Evolutionary conservation across 768 basidiomycete genomes (phyloP).

Genomic region (Coprinopsis marcescibilis): DNA sequence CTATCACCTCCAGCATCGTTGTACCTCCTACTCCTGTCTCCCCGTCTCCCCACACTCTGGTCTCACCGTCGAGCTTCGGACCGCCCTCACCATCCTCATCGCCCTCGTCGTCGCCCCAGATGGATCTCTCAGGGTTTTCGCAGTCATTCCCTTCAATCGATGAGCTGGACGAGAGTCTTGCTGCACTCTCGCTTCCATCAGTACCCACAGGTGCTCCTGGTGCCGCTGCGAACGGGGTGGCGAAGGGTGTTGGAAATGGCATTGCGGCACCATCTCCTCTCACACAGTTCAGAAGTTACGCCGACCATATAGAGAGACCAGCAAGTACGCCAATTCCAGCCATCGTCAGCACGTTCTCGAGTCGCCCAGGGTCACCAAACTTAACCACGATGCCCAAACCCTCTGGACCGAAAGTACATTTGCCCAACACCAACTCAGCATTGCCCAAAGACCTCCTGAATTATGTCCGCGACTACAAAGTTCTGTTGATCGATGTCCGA

Average conservation of each 20-base stretch:
- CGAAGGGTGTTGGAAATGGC: constrained; percentile 19
- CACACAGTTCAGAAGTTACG: constrained; percentile 31
- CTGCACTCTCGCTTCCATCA: constrained; percentile 43
- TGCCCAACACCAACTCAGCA: constrained; percentile 58
- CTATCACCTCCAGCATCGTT: constrained; percentile 16
- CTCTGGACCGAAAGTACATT: constrained; percentile 23
- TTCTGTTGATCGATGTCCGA: constrained; percentile 82
- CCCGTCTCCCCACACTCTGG: constrained; percentile 57
- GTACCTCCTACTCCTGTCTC: constrained; percentile 6
- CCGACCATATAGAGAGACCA: constrained; percentile 47
- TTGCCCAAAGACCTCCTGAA: constrained; percentile 52
- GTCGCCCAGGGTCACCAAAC: constrained; percentile 57
- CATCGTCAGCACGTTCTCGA: constrained; percentile 47
- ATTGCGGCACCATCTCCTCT: constrained; percentile 25
- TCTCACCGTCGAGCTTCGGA: constrained; percentile 65
- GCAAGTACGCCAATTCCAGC: constrained; percentile 68
- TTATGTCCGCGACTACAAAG: constrained; percentile 52
- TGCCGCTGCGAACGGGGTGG: background rate
- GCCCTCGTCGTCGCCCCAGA: constrained; percentile 39
- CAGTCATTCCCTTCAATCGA: constrained; percentile 74
- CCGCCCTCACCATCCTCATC: constrained; percentile 71
- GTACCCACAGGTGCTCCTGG: constrained; percentile 36
- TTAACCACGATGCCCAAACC: constrained; percentile 26
- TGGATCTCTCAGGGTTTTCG: constrained; percentile 50
- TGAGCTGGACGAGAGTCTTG: constrained; percentile 59